Evolutionary conservation across 1,139 yeast genomes (phyloP).

Genomic region (Pichia sp.): DNA sequence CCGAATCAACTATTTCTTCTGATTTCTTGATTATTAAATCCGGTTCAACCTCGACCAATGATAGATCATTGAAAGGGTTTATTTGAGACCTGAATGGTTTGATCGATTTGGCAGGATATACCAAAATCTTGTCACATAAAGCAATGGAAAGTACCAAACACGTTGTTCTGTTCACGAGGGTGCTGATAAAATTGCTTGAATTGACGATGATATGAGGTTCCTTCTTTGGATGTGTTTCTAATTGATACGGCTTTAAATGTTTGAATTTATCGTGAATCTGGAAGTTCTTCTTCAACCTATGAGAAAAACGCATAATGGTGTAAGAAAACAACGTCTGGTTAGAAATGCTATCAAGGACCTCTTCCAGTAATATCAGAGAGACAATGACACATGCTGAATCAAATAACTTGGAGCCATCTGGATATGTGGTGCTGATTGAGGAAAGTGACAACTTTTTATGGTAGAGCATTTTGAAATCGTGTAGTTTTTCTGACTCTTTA

Average conservation of each 20-base stretch:
- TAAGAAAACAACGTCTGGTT: conserved; percentile 27
- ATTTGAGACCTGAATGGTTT: conserved; percentile 15
- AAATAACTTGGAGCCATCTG: conserved; percentile 14
- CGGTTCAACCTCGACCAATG: conserved; percentile 16
- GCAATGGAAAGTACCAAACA: conserved; percentile 30
- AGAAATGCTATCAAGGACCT: conserved; percentile 33
- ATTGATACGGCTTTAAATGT: conserved; percentile 16
- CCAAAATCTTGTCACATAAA: conserved; percentile 28
- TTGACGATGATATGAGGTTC: conserved; percentile 32
- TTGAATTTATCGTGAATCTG: conserved; percentile 10
- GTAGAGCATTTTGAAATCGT: conserved; percentile 17
- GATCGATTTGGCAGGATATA: conserved; percentile 29
- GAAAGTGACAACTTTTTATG: conserved; percentile 14
- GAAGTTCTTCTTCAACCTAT: conserved; percentile 10
- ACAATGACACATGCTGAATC: conserved; percentile 21
- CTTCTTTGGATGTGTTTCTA: conserved; percentile 17
- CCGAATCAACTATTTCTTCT: conserved; percentile 4
- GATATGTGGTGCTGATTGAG: conserved; percentile 19
- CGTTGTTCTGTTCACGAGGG: conserved; percentile 30
- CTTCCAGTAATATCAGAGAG: conserved; percentile 33
- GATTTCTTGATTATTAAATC: conserved; percentile 10
- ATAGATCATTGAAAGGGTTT: conserved; percentile 22
- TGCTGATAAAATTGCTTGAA: conserved; percentile 32
- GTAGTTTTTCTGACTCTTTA: conserved; percentile 17
- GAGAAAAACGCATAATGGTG: conserved; percentile 24